Conservation (phyloP, 805 yeast genomes). For the Starmerella bacillaris region DNA sequence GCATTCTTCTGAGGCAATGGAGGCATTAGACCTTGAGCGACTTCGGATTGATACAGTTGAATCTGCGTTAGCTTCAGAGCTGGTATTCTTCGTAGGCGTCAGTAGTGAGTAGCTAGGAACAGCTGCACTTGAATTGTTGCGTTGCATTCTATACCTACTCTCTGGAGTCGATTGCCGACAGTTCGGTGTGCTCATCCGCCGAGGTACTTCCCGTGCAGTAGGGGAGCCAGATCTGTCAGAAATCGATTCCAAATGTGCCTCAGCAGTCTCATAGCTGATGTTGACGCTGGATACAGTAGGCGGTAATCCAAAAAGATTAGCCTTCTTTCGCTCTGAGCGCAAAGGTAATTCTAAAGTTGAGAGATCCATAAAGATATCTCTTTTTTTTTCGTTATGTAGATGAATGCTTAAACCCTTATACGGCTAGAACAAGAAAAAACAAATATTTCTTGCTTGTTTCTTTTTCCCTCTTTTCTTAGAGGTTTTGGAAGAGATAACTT, state of each 20-base stretch:
- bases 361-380: no score
- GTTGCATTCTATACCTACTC: not conserved
- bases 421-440: no score
- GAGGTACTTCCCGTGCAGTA: not conserved
- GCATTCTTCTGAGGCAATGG: conserved; percentile 12
- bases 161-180: not conserved
- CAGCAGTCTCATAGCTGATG: conserved; percentile 14
- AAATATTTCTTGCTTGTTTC: no score
- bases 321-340: conserved; percentile 6
- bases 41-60: not conserved
- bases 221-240: not conserved
- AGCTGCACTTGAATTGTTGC: not conserved
- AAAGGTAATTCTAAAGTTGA: conserved; percentile 12
- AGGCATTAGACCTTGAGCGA: conserved; percentile 10
- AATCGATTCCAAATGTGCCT: not conserved
- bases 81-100: not conserved
- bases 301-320: conserved; percentile 8
- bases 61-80: not conserved
- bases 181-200: not conserved
- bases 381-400: no score
- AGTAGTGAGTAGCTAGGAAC: not conserved
- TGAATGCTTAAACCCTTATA: no score
- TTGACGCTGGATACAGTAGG: conserved; percentile 13
- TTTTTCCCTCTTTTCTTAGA: no score
- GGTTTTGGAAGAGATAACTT: no score